These are phyloP conservation scores for Acanthamoeba healyi DNA, from an alignment of 208 protist genomes.

Conservation along the genomic window DNA sequence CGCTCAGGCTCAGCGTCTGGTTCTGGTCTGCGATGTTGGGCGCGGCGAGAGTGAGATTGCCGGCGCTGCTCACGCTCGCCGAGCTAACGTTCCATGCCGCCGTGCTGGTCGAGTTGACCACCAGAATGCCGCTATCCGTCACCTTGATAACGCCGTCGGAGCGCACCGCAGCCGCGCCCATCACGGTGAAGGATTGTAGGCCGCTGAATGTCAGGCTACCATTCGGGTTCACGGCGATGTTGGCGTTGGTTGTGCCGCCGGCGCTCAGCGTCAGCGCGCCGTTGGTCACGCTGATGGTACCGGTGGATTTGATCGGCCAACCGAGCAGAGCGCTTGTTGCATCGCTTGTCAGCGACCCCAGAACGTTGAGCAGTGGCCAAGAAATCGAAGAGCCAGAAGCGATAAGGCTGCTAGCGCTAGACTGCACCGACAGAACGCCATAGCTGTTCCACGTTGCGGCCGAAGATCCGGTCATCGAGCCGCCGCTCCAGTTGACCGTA, in stretches of 20 bases:
- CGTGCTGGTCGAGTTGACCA: slow-evolving; percentile 53
- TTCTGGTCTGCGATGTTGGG: slow-evolving; percentile 5
- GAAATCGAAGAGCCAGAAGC: not conserved
- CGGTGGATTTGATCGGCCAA: not conserved
- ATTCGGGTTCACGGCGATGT: not conserved
- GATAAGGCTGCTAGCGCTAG: not conserved
- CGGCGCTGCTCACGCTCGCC: slow-evolving; percentile 27
- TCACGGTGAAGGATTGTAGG: slow-evolving; percentile 10
- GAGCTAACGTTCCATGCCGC: slow-evolving; percentile 12
- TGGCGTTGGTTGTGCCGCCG: slow-evolving; percentile 20
- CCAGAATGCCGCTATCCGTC: not conserved
- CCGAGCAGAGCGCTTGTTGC: not conserved
- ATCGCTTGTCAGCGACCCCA: not conserved
- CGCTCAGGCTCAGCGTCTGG: not conserved
- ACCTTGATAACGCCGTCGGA: not conserved
- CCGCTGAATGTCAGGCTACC: slow-evolving; percentile 38
- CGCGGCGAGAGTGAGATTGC: slow-evolving; percentile 21
- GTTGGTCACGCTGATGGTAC: not conserved
- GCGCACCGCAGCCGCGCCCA: not conserved
- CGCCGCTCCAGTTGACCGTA: not conserved
- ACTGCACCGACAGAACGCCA: not conserved
- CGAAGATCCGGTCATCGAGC: not conserved
- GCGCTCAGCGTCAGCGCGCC: not conserved
- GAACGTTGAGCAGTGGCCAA: not conserved
- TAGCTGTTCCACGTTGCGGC: slow-evolving; percentile 65